phyloP scores from a whole-genome alignment of 805 yeast genomes.

The Ogataea allantospora region DNA sequence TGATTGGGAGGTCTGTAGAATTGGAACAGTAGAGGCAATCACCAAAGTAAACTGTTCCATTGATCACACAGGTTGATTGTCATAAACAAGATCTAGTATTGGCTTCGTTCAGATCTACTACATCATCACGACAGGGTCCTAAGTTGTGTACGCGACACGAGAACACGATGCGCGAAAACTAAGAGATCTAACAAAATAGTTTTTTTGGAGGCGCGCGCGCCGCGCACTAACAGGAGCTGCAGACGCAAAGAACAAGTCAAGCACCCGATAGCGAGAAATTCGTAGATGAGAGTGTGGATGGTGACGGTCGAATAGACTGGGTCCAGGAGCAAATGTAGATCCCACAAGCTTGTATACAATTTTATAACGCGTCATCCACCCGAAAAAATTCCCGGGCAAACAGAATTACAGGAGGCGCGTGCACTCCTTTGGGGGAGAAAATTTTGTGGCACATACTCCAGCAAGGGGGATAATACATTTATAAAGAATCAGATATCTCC shows the following conservation, averaged over 20 bases:
- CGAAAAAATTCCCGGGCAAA: conserved; percentile 9
- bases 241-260: conserved; percentile 2
- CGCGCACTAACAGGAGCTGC: conserved; percentile 10
- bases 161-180: conserved; percentile 6
- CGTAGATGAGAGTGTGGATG: too few relatives aligned
- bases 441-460: conserved; percentile 10
- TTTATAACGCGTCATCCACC: conserved; percentile 5
- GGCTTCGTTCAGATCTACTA: background rate
- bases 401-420: conserved; percentile 8
- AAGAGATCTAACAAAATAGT: conserved; percentile 1
- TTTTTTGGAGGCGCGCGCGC: conserved; percentile 8
- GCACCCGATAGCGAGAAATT: background rate
- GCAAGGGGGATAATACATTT: conserved; percentile 12
- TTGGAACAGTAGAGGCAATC: too few relatives aligned
- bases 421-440: conserved; percentile 13
- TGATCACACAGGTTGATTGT: too few relatives aligned
- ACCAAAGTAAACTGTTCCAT: too few relatives aligned
- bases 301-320: too few relatives aligned
- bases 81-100: too few relatives aligned
- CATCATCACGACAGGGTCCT: conserved; percentile 2
- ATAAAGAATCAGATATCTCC: conserved; percentile 11
- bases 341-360: background rate
- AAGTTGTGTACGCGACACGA: conserved; percentile 14
- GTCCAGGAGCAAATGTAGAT: too few relatives aligned
- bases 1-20: too few relatives aligned